Base-by-base conservation (phyloP, 139 green algal species). In the Astrephomene gubernaculifera region DNA sequence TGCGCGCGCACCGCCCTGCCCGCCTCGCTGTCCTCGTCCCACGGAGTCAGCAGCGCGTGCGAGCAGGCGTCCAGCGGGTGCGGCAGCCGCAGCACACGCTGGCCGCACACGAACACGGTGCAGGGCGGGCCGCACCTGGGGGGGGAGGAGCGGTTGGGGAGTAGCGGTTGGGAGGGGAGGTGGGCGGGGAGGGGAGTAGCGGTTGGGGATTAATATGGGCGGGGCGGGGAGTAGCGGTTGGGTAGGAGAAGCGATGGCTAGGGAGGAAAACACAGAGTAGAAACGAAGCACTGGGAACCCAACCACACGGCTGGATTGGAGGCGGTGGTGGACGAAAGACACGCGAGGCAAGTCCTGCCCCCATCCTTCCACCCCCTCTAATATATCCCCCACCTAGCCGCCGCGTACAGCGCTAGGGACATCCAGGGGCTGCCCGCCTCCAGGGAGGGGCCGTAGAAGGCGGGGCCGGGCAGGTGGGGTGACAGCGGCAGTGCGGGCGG, bases 371-470 rank as follows among this genome's bases (percentile, higher is more conserved):
- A n/a, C n/a, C n/a, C n/a, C n/a, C n/a, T n/a, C n/a, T n/a, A n/a
- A n/a, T n/a, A n/a, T n/a, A n/a, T 27, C 49, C 49, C 57, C 8
- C 60, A 87, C 74, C 79, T 19, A 2, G 87, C 69, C 0, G 87
- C 86, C 0, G 49, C 65, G 82, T 97, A 96, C 53, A 98, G 88
- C 1, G 92, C 87, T 63, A 98, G 92, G 72, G 94, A 87, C 71
- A 97, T 86, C 95, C 95, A 98, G 35, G 94, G 94, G 25, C 89
- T 94, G 45, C 81, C 83, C 1, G 93, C 91, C 49, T 91, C 83
- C 25, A 89, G 78, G 2, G 90, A 88, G 38, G 94, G 79, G 0
- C 95, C 95, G 83, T 91, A 97, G 69, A 92, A 93, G 31, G 91
- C 89, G 2, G 94, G 94, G 31, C 38, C 41, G 35, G 86, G 63